These are phyloP conservation scores for Fraxinus greggii DNA, from an alignment of 305 asterid species.

Conservation along the genomic window DNA sequence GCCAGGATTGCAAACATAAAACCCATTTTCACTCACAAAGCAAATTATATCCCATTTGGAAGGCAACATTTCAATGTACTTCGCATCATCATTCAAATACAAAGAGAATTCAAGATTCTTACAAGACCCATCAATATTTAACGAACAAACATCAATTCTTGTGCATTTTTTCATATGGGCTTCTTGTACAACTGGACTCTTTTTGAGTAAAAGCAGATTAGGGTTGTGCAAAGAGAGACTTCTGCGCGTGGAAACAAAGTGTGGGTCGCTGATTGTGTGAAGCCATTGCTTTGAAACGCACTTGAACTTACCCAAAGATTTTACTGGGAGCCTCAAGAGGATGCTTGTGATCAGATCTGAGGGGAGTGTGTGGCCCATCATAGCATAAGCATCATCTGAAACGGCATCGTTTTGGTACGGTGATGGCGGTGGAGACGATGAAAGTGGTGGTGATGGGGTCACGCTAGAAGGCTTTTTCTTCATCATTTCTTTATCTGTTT, in stretches of 20 bases:
- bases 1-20: conserved; percentile 54
- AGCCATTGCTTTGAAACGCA: conserved; percentile 57
- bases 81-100: conserved; percentile 27
- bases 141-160: conserved; percentile 32
- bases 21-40: conserved; percentile 48
- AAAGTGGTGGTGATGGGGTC: conserved; percentile 21
- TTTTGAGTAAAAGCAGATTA: conserved; percentile 26
- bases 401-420: conserved; percentile 27
- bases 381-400: conserved; percentile 3
- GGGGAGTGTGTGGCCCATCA: conserved; percentile 33
- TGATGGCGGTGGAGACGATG: conserved; percentile 1
- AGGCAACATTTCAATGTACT: conserved; percentile 43
- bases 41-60: conserved; percentile 54
- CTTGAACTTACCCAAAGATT: conserved; percentile 50
- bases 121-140: conserved; percentile 40
- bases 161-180: conserved; percentile 34
- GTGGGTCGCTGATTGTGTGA: conserved; percentile 33
- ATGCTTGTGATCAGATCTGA: conserved; percentile 43
- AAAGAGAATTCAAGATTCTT: conserved; percentile 34
- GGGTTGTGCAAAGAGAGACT: conserved; percentile 32
- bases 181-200: conserved; percentile 21
- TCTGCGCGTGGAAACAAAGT: conserved; percentile 35
- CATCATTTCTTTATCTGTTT: conserved; percentile 14
- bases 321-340: conserved; percentile 43
- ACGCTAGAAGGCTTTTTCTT: conserved; percentile 27